Evolutionary conservation across 768 basidiomycete species (phyloP).

Genomic region (Boletus sp.): DNA sequence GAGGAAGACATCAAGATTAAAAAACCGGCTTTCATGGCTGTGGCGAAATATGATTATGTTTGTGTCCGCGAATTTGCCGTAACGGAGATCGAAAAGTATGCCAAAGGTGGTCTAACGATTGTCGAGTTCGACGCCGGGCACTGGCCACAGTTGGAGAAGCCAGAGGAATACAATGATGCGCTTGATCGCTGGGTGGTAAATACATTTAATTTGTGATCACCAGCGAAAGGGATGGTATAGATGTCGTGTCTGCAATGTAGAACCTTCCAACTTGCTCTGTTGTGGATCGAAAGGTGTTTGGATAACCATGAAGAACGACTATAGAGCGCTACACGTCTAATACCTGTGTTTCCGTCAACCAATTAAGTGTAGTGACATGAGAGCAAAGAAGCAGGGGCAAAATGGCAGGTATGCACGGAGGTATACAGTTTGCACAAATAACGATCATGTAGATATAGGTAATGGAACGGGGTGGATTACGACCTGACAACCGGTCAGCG

Average conservation of each 20-base stretch:
- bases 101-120: slow-evolving; percentile 27
- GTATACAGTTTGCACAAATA: slow-evolving; percentile 11
- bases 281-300: not conserved
- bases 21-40: slow-evolving; percentile 40
- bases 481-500: slow-evolving; percentile 77
- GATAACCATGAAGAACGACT: not conserved
- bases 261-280: not conserved
- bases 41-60: slow-evolving; percentile 35
- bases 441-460: slow-evolving; percentile 4
- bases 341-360: slow-evolving; percentile 26
- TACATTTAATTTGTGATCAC: slow-evolving; percentile 16
- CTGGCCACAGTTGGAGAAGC: slow-evolving; percentile 36
- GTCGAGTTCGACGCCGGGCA: slow-evolving; percentile 38
- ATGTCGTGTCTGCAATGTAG: slow-evolving; percentile 1
- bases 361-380: not conserved
- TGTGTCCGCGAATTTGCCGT: slow-evolving; percentile 27
- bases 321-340: slow-evolving; percentile 16
- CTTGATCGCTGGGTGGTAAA: slow-evolving; percentile 34
- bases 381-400: not conserved
- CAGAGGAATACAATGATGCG: slow-evolving; percentile 35
- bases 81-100: slow-evolving; percentile 26
- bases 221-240: not conserved
- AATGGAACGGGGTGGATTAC: slow-evolving; percentile 39
- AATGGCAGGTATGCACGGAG: slow-evolving; percentile 4
- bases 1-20: slow-evolving; percentile 27